Percentiles rank a stretch among this genome's conserved stretches.
Evolutionary conservation across 169 alveolate genomes (phyloP).

Genomic region (Plasmodium chabaudi): DNA sequence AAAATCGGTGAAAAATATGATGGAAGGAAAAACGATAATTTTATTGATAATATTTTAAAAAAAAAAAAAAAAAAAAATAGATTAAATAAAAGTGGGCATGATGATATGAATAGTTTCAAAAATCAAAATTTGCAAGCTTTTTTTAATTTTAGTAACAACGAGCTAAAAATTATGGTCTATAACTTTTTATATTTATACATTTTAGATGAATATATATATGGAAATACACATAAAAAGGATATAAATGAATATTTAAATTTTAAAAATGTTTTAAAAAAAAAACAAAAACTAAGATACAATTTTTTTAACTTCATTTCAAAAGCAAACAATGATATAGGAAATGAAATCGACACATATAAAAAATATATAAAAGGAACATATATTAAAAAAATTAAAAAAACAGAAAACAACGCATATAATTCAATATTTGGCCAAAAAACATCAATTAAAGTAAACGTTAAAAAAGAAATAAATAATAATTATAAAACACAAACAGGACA

Average conservation of each 20-base stretch:
- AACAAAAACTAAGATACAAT: conserved; percentile 57
- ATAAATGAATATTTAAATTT: conserved; percentile 73
- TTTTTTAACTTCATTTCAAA: conserved; percentile 21
- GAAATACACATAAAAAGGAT: conserved; percentile 61
- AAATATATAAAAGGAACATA: conserved; percentile 55
- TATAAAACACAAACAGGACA: background rate
- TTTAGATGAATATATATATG: conserved; percentile 67
- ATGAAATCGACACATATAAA: conserved; percentile 45
- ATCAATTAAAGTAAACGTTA: conserved; percentile 24
- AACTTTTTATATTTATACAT: conserved; percentile 51
- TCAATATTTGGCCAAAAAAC: conserved; percentile 34
- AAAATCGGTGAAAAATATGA: too few species aligned
- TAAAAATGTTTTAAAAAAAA: conserved; percentile 42
- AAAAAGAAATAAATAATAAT: conserved; percentile 41
- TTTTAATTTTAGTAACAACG: conserved; percentile 56
- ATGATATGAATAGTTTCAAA: conserved; percentile 9
- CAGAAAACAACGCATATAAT: conserved; percentile 46
- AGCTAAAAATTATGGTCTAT: conserved; percentile 52
- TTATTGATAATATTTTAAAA: conserved; percentile 36
- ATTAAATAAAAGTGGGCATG: background rate
- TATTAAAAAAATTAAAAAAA: conserved; percentile 53
- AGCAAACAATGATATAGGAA: conserved; percentile 45
- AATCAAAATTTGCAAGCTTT: conserved; percentile 16
- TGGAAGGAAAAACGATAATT: conserved; percentile 21
- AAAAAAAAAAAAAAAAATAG: conserved; percentile 27